Evolutionary conservation across 352 stramenopile genomes (phyloP), one percentile per base, ranked within the genome.

Genomic region (Globisporangium sylvaticum): DNA sequence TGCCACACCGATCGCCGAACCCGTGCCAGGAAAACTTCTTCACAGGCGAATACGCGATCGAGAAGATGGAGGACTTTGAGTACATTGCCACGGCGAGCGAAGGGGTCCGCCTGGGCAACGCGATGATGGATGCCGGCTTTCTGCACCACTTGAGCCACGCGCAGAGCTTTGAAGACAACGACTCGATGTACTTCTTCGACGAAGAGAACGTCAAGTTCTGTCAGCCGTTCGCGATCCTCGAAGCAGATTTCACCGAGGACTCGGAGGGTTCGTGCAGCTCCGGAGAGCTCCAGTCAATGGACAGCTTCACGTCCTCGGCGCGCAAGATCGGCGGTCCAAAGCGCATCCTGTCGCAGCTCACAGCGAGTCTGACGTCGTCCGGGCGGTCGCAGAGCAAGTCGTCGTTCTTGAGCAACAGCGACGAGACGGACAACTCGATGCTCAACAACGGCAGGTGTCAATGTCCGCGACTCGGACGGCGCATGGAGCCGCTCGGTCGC

Each of bases 41-140:
- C 37, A 74, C 60, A 0, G 77, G 73, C 1, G 70, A 75, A 34
- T 67, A 67, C 31, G 64, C 75, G 29, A 46, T 80, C 4, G 70
- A 79, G 18, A 70, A 73, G 15, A 78, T 87, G 68, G 69, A 81
- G 60, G 66, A 82, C 15, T 56, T 78, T 20, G 55, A 70, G 18
- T 66, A 76, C 59, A 66, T 70, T 0, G 65, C 73, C 8, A 64
- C 65, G 1, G 50, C 52, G 8, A 63, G 71, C 1, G 80, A 90
- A 48, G 69, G 69, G 3, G 57, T 87, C 12, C 77, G 80, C 0
- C 61, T 90, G 31, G 82, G 80, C 46, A 84, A 81, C 22, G 75
- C 75, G 20, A 57, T 89, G 0, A 90, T 90, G 80, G 82, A 89
- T 37, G 78, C 80, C 6, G 82, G 82, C 0, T 78, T 86, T 54